Evolutionary conservation across 2,329 filamentous ascomycete species (phyloP).

Genomic region (Ceratocystis cacaofunesta): DNA sequence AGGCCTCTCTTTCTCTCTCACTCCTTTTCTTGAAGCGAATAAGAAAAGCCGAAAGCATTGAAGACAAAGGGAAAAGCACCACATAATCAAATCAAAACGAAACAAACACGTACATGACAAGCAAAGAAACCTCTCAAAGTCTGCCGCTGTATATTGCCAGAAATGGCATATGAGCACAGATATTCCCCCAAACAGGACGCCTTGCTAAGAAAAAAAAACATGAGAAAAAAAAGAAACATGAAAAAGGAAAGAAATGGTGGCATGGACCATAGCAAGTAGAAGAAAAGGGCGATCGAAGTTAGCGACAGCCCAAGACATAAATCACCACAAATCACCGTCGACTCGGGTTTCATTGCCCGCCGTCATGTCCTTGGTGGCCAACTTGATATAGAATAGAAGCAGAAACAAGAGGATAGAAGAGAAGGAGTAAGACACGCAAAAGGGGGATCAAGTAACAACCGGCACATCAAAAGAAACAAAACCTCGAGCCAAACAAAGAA

Average conservation of each 20-base stretch:
- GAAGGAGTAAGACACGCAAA: conserved; percentile 10
- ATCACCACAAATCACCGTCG: too few species aligned
- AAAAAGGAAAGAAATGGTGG: conserved; percentile 20
- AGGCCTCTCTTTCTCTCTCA: not conserved
- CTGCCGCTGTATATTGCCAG: not conserved
- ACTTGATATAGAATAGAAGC: not conserved
- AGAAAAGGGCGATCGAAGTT: not conserved
- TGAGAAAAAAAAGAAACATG: conserved; percentile 4
- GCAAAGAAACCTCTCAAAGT: not conserved
- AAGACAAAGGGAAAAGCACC: not conserved
- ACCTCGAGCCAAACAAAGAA: conserved; percentile 1
- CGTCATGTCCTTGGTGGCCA: too few species aligned
- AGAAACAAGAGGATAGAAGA: not conserved
- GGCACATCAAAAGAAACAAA: conserved; percentile 5
- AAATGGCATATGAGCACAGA: not conserved
- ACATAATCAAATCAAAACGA: not conserved
- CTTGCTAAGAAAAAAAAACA: not conserved
- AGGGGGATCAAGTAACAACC: conserved; percentile 9
- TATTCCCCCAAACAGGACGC: not conserved
- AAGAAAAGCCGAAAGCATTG: not conserved
- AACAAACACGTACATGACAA: not conserved
- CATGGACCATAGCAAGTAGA: not conserved
- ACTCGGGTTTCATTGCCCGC: too few species aligned
- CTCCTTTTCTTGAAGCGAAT: too few species aligned
- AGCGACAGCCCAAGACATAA: too few species aligned